Base-by-base conservation (phyloP, 192 early-diverging fungal species). In the Coemansia sp. region DNA sequence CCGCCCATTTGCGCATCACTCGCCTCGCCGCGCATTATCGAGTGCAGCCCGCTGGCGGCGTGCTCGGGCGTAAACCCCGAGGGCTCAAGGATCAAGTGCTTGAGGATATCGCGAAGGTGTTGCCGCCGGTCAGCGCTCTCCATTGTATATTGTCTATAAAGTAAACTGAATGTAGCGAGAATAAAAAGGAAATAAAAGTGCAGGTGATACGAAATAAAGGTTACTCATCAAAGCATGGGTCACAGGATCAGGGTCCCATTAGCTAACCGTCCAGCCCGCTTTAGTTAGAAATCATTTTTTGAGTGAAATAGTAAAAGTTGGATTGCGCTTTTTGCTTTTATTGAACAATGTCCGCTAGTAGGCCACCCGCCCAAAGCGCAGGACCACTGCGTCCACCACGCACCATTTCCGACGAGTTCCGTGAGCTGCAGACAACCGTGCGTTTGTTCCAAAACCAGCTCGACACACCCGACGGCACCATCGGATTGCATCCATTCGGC, bases 1-100 rank as follows among this genome's bases (percentile, higher is more conserved):
- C 91, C 92, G 19, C 91, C 89, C 47, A 93, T 90, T 70, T 98
- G 97, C 21, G 95, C 88, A 8, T 85, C 83, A 17, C 91, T 90
- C 6, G 91, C 90, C 38, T 86, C 61, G 10, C 90, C 89, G 15
- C 74, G 76, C 92, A 98, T 93, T 35, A 97, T 91, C 39, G 83
- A 85, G 50, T 82, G 63, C 60, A 90, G 71, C n/a, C 86, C 87
- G 7, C 66, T 50, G 56, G 80, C 72, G 1, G 86, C 91, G 52
- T 90, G 76, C 5, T 79, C 70, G 2, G 86, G 53, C 8, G 86
- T 85, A 58, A 92, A 88, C 10, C 69, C 58, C 14, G 83, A 59
- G 3, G 94, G 90, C n/a, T 83, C 52, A 25, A 84, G 72, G 37
- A 89, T 67, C 5, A 95, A 82, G 5, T 66, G 82, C 65, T 92